Conservation (phyloP, 2,329 filamentous ascomycete species). For the Monosporascus sp. region DNA sequence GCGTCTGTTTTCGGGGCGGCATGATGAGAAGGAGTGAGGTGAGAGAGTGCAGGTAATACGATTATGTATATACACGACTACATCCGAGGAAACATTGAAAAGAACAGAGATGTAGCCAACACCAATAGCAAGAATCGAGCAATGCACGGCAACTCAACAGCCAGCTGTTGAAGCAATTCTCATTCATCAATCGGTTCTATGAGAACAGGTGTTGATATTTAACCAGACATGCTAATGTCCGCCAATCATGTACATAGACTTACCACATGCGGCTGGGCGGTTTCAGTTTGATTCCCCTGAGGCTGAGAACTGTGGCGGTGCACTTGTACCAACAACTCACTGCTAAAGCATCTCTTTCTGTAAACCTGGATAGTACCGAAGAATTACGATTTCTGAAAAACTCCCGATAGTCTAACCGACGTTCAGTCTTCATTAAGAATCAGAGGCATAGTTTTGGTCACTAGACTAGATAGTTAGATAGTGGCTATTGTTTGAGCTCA, state of each 20-base stretch:
- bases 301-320: neutral
- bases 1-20: constrained; percentile 22
- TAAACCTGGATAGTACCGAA: too few species aligned
- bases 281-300: neutral
- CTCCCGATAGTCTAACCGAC: too few species aligned
- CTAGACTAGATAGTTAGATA: too few species aligned
- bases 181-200: constrained; percentile 6
- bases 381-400: too few species aligned
- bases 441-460: too few species aligned
- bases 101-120: neutral
- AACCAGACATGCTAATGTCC: neutral
- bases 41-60: neutral
- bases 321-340: neutral
- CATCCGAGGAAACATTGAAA: neutral
- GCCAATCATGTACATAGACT: neutral
- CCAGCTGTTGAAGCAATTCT: constrained; percentile 22
- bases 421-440: too few species aligned
- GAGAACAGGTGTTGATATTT: constrained; percentile 8
- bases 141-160: constrained; percentile 17
- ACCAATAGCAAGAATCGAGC: too few species aligned
- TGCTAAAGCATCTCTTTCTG: neutral
- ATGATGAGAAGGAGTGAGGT: constrained; percentile 8
- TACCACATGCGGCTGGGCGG: neutral
- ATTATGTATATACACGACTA: neutral
- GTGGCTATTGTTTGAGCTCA: too few species aligned